Base-by-base conservation (phyloP, 2,329 filamentous ascomycete genomes). In the Xylaria sp. region DNA sequence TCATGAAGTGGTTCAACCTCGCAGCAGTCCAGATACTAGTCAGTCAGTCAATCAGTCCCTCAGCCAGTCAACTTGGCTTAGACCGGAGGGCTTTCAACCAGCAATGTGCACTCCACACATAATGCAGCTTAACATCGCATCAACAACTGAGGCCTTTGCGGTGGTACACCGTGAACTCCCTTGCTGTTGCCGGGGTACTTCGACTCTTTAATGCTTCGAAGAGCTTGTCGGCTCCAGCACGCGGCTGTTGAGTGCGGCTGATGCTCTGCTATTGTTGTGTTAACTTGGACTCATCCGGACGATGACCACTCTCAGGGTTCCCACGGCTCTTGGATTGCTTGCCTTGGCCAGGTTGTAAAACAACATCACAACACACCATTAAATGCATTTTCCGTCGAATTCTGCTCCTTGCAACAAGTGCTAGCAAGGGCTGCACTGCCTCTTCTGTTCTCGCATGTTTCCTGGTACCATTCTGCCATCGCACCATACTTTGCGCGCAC, bases 41-140 rank as follows among this genome's bases (percentile, higher is more conserved):
- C 70, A 71, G 66, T 61, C 69, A 71, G 67, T 65, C 70, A 70
- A 15, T 46, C 41, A 71, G 63, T 69, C 28, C 3, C 28, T 28
- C 70, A 71, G 66, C 52, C 69, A 71, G 67, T 66, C 70, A 71
- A 71, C 70, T 65, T 70, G 70, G 52, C 67, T 67, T 70, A 65
- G 57, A 71, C 46, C 56, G 41, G 51, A 59, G 66, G 63, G 63
- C 66, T 64, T 64, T 54, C 63, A 57, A 46, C 63, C 63, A 58
- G 63, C 67, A 60, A 65, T 66, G 60, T 60, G 68, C 65, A 65
- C 50, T 41, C 48, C 54, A 58, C 52, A 52, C 68, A 65, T 58
- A 55, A 44, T 69, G 63, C 66, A 52, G 66, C 56, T 69, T 66
- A 66, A 69, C 66, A 56, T 63, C 54, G 23, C 65, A 37, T 54